A percentile compares a stretch with the other conserved stretches of the same genome.
phyloP scores from a whole-genome alignment of 2,329 filamentous ascomycete species.

The Akanthomyces lecanii region DNA sequence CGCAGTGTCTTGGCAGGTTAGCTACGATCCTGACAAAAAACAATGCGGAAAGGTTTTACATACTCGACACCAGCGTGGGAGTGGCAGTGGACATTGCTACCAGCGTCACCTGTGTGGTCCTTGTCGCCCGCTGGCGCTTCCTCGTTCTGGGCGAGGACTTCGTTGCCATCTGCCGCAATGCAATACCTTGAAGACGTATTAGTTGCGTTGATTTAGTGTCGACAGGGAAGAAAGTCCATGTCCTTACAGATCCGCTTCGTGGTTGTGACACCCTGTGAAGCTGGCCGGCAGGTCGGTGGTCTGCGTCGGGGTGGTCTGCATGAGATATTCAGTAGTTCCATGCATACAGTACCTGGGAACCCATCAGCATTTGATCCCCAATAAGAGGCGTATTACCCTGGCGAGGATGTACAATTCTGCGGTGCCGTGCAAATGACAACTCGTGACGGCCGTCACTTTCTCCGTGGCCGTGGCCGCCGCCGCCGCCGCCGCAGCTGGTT shows the following conservation, averaged over 20 bases:
- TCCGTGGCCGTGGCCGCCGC: slow-evolving; percentile 13
- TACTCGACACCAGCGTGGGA: slow-evolving; percentile 74
- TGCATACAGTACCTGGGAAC: slow-evolving; percentile 41
- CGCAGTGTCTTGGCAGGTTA: slow-evolving; percentile 50
- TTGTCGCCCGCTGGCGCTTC: slow-evolving; percentile 21
- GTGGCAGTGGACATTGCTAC: slow-evolving; percentile 53
- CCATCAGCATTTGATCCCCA: slow-evolving; percentile 1
- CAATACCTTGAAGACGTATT: slow-evolving; percentile 48
- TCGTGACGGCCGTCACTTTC: slow-evolving; percentile 35
- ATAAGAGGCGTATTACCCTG: not conserved
- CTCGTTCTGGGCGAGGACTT: slow-evolving; percentile 52
- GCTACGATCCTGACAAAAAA: slow-evolving; percentile 10
- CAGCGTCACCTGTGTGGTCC: slow-evolving; percentile 20
- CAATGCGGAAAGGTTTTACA: slow-evolving; percentile 25
- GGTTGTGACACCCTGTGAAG: slow-evolving; percentile 62
- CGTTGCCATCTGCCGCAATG: slow-evolving; percentile 53
- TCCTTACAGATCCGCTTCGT: slow-evolving; percentile 53
- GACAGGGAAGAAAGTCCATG: not conserved
- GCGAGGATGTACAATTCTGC: slow-evolving; percentile 34
- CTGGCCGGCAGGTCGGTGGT: slow-evolving; percentile 53
- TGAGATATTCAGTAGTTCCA: slow-evolving; percentile 39
- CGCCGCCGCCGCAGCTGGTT: slow-evolving; percentile 4
- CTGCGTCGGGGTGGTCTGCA: slow-evolving; percentile 46
- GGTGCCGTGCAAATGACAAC: slow-evolving; percentile 38
- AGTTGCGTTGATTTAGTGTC: not conserved